Evolutionary conservation across 129 eudicot genomes (phyloP).

Genomic region (Dittrichia graveolens): DNA sequence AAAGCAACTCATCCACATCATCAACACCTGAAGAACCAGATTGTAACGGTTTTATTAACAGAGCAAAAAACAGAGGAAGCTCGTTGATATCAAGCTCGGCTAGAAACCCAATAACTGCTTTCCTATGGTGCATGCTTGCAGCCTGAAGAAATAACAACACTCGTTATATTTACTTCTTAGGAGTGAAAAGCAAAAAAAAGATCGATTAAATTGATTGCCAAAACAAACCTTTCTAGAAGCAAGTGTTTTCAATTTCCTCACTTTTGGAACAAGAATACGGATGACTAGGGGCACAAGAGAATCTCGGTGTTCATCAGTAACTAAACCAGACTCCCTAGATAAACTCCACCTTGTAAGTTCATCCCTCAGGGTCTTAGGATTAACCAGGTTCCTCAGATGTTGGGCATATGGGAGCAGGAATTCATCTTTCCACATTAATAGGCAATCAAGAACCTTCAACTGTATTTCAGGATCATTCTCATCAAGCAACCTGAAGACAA

Average conservation of each 20-base stretch:
- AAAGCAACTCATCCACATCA: conserved; percentile 35
- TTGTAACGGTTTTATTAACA: conserved; percentile 62
- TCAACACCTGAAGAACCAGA: conserved; percentile 42
- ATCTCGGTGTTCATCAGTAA: conserved; percentile 60
- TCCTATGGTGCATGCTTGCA: conserved; percentile 69
- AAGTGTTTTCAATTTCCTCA: conserved; percentile 67
- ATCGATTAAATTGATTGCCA: not conserved
- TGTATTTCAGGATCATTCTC: conserved; percentile 84
- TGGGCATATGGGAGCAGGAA: conserved; percentile 61
- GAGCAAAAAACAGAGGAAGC: conserved; percentile 76
- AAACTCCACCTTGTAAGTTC: conserved; percentile 93
- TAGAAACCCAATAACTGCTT: conserved; percentile 80
- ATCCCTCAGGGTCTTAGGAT: conserved; percentile 65
- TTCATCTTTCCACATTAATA: conserved; percentile 84
- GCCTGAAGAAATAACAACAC: conserved; percentile 46
- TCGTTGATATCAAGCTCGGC: conserved; percentile 74
- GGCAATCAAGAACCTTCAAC: conserved; percentile 78
- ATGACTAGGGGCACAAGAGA: conserved; percentile 68
- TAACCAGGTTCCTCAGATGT: conserved; percentile 75
- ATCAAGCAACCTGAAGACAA: conserved; percentile 69
- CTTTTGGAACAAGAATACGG: conserved; percentile 80
- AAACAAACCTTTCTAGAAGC: conserved; percentile 73
- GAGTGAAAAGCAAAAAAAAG: not conserved
- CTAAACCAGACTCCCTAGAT: conserved; percentile 60
- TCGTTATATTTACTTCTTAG: conserved; percentile 16